phyloP scores from a whole-genome alignment of 2,329 filamentous ascomycete species.

The Pseudocercospora musae region DNA sequence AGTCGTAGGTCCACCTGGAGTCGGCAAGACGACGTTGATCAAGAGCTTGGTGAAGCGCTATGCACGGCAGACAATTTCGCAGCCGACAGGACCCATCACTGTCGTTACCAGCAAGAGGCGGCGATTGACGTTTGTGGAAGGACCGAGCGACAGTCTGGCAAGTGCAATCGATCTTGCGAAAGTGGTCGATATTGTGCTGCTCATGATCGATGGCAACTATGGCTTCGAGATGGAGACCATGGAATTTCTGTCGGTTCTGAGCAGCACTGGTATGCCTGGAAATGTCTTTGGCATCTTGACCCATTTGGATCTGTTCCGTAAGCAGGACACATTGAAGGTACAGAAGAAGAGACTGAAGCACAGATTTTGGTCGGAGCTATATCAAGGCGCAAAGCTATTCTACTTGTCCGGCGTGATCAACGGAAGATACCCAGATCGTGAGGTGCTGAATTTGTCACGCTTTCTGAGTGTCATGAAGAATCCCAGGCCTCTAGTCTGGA shows the following conservation, averaged over 20 bases:
- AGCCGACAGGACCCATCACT: slow-evolving; percentile 87
- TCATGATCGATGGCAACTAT: slow-evolving; percentile 98
- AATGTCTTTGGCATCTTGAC: slow-evolving; percentile 98
- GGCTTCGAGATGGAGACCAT: slow-evolving; percentile 99
- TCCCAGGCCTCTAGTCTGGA: slow-evolving; percentile 90
- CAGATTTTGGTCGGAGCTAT: slow-evolving; percentile 93
- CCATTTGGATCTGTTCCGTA: slow-evolving; percentile 91
- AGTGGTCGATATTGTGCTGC: slow-evolving; percentile 90
- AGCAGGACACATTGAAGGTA: slow-evolving; percentile 84
- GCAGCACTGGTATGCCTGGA: slow-evolving; percentile 94
- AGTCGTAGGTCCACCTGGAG: slow-evolving; percentile 91
- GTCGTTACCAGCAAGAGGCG: slow-evolving; percentile 96
- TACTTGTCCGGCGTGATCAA: slow-evolving; percentile 96
- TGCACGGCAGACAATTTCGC: slow-evolving; percentile 88
- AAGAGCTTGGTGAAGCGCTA: slow-evolving; percentile 93
- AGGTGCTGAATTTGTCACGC: slow-evolving; percentile 90
- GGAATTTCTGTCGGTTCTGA: slow-evolving; percentile 94
- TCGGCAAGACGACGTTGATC: slow-evolving; percentile 89
- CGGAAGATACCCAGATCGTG: slow-evolving; percentile 91
- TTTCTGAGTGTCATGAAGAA: slow-evolving; percentile 99
- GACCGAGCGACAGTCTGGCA: slow-evolving; percentile 86
- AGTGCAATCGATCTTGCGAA: slow-evolving; percentile 97
- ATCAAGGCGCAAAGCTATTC: slow-evolving; percentile 95
- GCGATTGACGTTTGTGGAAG: slow-evolving; percentile 92
- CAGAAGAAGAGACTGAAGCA: slow-evolving; percentile 97